Evolutionary conservation across 2,329 filamentous ascomycete species (phyloP).

Genomic region (Davidsoniella neocaledoniae): DNA sequence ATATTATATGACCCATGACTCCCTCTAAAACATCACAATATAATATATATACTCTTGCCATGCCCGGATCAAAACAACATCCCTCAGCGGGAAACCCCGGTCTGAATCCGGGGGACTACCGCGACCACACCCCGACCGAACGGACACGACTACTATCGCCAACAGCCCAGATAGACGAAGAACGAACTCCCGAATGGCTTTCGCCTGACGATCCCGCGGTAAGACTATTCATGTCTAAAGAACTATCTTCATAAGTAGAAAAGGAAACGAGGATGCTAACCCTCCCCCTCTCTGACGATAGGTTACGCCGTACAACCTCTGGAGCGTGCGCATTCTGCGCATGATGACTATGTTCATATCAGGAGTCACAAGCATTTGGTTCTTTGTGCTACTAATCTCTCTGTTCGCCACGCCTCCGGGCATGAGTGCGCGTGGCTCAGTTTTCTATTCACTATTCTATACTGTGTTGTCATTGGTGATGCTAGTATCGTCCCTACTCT

Average conservation of each 20-base stretch:
- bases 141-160: conserved; percentile 53
- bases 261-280: neutral
- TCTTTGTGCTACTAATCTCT: conserved; percentile 74
- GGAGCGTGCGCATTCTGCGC: conserved; percentile 68
- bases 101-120: conserved; percentile 14
- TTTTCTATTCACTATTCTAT: conserved; percentile 78
- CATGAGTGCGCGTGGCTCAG: conserved; percentile 74
- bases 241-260: conserved; percentile 14
- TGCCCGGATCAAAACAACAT: too few species aligned
- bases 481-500: conserved; percentile 60
- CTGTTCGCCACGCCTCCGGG: conserved; percentile 81
- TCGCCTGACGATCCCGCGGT: conserved; percentile 28
- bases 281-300: neutral
- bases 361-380: conserved; percentile 70
- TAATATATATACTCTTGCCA: too few species aligned
- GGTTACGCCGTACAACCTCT: conserved; percentile 88
- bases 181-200: conserved; percentile 18
- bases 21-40: too few species aligned
- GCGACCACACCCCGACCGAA: conserved; percentile 26
- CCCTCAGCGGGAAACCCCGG: neutral
- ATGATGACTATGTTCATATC: conserved; percentile 65
- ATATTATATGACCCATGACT: too few species aligned
- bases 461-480: conserved; percentile 63
- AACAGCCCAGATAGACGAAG: conserved; percentile 33
- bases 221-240: neutral